Conservation (phyloP, 441 rosid genomes). For the Populus trichocarpa region DNA sequence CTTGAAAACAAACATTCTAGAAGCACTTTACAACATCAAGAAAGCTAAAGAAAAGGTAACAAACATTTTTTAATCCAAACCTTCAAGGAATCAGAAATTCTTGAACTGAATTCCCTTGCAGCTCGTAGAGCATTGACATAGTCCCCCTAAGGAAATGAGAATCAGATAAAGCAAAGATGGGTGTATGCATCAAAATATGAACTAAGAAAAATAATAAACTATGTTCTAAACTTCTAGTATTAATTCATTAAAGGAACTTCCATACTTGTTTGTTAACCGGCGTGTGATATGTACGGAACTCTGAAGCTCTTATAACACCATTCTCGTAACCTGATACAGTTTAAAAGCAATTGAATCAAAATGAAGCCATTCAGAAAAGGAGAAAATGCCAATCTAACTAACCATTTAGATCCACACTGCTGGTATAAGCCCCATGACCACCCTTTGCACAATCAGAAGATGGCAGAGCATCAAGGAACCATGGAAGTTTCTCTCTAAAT, state of each 20-base stretch:
- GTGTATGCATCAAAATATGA: neutral
- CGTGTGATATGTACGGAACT: constrained; percentile 93
- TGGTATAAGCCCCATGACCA: constrained; percentile 92
- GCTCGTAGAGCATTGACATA: constrained; percentile 86
- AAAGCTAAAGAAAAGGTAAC: constrained; percentile 4
- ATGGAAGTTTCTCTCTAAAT: constrained; percentile 86
- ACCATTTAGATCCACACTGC: constrained; percentile 86
- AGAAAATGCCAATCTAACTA: constrained; percentile 14
- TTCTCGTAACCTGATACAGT: constrained; percentile 53
- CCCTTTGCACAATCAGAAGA: constrained; percentile 97
- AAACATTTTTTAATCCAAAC: constrained; percentile 29
- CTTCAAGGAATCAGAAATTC: constrained; percentile 71
- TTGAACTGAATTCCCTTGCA: constrained; percentile 74
- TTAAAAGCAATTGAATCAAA: constrained; percentile 10
- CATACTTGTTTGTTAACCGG: constrained; percentile 90
- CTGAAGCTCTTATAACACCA: constrained; percentile 79
- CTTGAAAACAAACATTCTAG: neutral
- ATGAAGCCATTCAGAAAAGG: neutral
- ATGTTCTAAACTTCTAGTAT: constrained; percentile 2
- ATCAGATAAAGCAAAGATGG: neutral
- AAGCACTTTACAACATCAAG: neutral
- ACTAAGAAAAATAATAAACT: constrained; percentile 1
- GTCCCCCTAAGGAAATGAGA: constrained; percentile 57
- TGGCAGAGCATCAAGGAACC: constrained; percentile 91
- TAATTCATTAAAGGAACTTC: neutral